These are phyloP conservation scores for Scytalidium sp. DNA, from an alignment of 2,329 filamentous ascomycete species.

Conservation along the genomic window DNA sequence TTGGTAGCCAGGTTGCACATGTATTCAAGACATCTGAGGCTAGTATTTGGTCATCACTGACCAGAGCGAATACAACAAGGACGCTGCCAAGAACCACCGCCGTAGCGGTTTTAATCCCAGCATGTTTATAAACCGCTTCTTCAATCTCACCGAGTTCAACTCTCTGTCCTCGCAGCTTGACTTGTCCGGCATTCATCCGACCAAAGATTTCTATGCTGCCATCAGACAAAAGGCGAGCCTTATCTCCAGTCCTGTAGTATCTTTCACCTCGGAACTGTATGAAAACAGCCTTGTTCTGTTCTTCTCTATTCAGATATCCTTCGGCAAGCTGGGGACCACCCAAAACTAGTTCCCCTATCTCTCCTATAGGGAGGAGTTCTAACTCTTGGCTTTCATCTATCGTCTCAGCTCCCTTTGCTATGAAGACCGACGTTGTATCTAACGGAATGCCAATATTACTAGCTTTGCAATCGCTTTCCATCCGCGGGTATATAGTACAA, in stretches of 20 bases:
- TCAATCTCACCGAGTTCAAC: slow-evolving; percentile 80
- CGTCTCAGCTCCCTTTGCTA: slow-evolving; percentile 18
- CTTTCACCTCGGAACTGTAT: slow-evolving; percentile 60
- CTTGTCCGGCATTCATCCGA: slow-evolving; percentile 74
- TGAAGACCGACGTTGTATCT: slow-evolving; percentile 59
- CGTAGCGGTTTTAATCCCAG: slow-evolving; percentile 61
- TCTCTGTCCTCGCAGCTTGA: slow-evolving; percentile 82
- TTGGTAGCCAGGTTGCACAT: slow-evolving; percentile 74
- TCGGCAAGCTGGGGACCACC: slow-evolving; percentile 77
- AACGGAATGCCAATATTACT: slow-evolving; percentile 76
- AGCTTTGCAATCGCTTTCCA: slow-evolving; percentile 53
- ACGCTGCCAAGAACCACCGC: slow-evolving; percentile 65
- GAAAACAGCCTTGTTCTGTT: slow-evolving; percentile 72
- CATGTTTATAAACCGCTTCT: slow-evolving; percentile 59
- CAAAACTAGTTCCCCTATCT: slow-evolving; percentile 65
- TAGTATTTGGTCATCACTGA: slow-evolving; percentile 31
- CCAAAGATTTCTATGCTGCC: slow-evolving; percentile 82
- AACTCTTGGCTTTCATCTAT: slow-evolving; percentile 16
- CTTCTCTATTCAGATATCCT: slow-evolving; percentile 77
- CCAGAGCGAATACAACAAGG: slow-evolving; percentile 66
- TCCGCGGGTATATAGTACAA: slow-evolving; percentile 70
- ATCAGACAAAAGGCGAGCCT: slow-evolving; percentile 63
- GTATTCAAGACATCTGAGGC: slow-evolving; percentile 47
- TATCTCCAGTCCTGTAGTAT: slow-evolving; percentile 84
- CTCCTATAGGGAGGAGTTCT: slow-evolving; percentile 24